Percentiles rank a stretch among this genome's conserved stretches.
Conservation (phyloP, 1,284 basidiomycete genomes). For the Singerocomus inundabilis region DNA sequence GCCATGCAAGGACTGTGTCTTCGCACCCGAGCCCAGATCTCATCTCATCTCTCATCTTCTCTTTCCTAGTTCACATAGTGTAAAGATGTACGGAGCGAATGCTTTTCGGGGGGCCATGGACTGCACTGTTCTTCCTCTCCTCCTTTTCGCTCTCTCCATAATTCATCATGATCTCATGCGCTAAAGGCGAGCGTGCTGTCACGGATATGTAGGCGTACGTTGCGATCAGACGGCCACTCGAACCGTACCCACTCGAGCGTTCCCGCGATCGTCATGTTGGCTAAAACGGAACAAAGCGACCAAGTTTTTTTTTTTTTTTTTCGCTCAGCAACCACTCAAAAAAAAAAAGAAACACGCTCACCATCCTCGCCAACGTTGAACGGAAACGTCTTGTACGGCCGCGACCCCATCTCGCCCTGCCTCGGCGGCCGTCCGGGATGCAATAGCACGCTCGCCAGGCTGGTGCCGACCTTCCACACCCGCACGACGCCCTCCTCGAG, state of each 20-base stretch:
- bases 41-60: too few species aligned
- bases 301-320: not conserved
- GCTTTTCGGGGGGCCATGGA: too few species aligned
- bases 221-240: slow-evolving; percentile 81
- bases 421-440: slow-evolving; percentile 88
- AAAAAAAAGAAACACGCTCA: slow-evolving; percentile 27
- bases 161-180: slow-evolving; percentile 51
- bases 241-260: slow-evolving; percentile 75
- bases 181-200: slow-evolving; percentile 83
- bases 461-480: slow-evolving; percentile 89
- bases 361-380: slow-evolving; percentile 72
- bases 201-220: slow-evolving; percentile 77
- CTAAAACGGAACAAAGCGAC: slow-evolving; percentile 36
- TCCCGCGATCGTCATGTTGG: slow-evolving; percentile 65
- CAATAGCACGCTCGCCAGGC: slow-evolving; percentile 79
- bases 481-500: slow-evolving; percentile 80
- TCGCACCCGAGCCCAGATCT: too few species aligned
- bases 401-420: slow-evolving; percentile 79
- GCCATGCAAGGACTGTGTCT: too few species aligned
- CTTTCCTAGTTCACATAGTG: too few species aligned
- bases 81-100: too few species aligned
- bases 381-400: slow-evolving; percentile 81
- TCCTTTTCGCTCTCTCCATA: too few species aligned
- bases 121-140: too few species aligned
- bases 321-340: not conserved